Conservation (phyloP, 768 basidiomycete genomes). For the Pleurotus salmoneostramineus region DNA sequence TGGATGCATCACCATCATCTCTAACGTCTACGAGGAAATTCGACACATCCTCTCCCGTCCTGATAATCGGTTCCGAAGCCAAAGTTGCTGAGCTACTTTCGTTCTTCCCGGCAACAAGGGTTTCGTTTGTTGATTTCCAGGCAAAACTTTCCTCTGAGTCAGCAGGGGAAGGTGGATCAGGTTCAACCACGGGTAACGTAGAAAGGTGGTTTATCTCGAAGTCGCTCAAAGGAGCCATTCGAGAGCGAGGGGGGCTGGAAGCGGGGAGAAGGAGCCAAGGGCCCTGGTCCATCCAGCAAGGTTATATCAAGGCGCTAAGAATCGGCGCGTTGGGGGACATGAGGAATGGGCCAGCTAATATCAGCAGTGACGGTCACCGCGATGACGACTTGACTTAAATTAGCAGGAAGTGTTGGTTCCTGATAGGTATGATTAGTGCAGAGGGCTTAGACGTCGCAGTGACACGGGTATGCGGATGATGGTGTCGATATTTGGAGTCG, state of each 20-base stretch:
- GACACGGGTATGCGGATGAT: too few relatives aligned
- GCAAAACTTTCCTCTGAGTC: constrained; percentile 6
- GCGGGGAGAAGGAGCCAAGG: too few relatives aligned
- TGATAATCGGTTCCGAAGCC: constrained; percentile 9
- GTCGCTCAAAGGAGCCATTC: constrained; percentile 8
- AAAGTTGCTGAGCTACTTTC: not conserved
- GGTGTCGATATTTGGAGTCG: too few relatives aligned
- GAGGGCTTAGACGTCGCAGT: too few relatives aligned
- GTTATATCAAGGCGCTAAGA: too few relatives aligned
- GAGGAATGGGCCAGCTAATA: too few relatives aligned
- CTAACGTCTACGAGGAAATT: constrained; percentile 32
- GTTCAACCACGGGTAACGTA: constrained; percentile 2
- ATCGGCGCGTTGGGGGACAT: too few relatives aligned
- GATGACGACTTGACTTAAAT: too few relatives aligned
- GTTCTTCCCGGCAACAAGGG: not conserved
- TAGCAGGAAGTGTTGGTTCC: too few relatives aligned
- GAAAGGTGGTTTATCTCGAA: constrained; percentile 7
- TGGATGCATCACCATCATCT: constrained; percentile 38
- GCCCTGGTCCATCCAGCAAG: too few relatives aligned
- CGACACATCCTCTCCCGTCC: constrained; percentile 28
- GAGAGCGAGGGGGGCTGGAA: not conserved
- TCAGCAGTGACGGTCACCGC: too few relatives aligned
- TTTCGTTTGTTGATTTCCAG: constrained; percentile 5
- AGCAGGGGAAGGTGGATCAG: not conserved
- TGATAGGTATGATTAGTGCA: too few relatives aligned